A percentile compares a stretch with the other conserved stretches of the same genome.
Conservation (phyloP, 345 rosid species). For the Hibiscus syriacus region DNA sequence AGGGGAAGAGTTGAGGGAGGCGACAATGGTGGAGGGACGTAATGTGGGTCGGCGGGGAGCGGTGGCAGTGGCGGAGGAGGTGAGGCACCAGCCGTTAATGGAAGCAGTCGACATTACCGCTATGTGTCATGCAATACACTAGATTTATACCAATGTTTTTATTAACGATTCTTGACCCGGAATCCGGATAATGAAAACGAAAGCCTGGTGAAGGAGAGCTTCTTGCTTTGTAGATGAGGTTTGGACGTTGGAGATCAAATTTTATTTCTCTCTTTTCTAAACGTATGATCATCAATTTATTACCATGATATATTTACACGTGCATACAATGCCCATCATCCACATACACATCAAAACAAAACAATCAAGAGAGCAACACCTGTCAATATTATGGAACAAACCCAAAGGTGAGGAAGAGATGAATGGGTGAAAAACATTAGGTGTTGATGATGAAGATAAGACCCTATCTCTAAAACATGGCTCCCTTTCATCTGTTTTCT, state of each 20-base stretch:
- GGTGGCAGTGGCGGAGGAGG: conserved; percentile 27
- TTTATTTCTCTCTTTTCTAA: conserved; percentile 9
- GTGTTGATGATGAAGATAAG: neutral
- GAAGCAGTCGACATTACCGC: conserved; percentile 76
- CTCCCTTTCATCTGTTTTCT: neutral
- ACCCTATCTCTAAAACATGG: conserved; percentile 12
- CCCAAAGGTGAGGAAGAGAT: too few relatives aligned
- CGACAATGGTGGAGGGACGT: conserved; percentile 29
- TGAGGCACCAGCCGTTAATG: conserved; percentile 49
- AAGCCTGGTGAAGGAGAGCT: conserved; percentile 39
- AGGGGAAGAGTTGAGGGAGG: conserved; percentile 32
- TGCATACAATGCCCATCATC: conserved; percentile 1
- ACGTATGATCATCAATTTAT: neutral
- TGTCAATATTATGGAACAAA: neutral
- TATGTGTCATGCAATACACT: neutral
- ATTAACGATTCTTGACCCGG: neutral
- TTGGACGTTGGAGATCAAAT: conserved; percentile 25
- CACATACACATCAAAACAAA: conserved; percentile 4
- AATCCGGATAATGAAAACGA: conserved; percentile 58
- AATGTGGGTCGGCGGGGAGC: conserved; percentile 28
- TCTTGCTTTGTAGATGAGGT: conserved; percentile 49
- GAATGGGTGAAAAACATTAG: neutral
- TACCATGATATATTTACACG: neutral
- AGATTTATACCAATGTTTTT: conserved; percentile 22
- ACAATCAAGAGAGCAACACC: neutral